These are phyloP conservation scores for Penicillium italicum DNA, from an alignment of 2,329 filamentous ascomycete genomes.

Conservation along the genomic window DNA sequence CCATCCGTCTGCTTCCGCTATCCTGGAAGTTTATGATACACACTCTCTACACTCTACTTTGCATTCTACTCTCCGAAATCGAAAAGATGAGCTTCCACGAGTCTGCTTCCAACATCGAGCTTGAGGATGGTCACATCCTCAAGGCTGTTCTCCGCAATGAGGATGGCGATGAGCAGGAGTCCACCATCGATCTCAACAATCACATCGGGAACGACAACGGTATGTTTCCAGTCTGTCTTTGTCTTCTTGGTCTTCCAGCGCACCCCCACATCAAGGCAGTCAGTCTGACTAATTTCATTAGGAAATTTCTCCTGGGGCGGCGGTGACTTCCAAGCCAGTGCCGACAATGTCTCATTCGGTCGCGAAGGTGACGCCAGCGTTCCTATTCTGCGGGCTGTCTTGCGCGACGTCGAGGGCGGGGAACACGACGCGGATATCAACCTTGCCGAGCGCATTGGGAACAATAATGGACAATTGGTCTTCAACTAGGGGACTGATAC, in stretches of 20 bases:
- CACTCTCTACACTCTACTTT: not conserved
- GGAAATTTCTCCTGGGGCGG: conserved; percentile 49
- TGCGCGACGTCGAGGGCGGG: conserved; percentile 47
- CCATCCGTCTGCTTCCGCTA: not conserved
- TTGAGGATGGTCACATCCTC: conserved; percentile 53
- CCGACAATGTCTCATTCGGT: conserved; percentile 47
- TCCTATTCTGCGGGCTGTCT: conserved; percentile 53
- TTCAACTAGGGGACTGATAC: conserved; percentile 17
- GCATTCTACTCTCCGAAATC: not conserved
- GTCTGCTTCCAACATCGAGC: conserved; percentile 45
- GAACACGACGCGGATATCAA: conserved; percentile 49
- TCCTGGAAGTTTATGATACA: not conserved
- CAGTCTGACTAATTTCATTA: conserved; percentile 15
- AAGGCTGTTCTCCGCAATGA: conserved; percentile 41
- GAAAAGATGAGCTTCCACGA: conserved; percentile 51
- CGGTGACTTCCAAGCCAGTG: conserved; percentile 46
- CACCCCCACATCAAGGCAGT: not conserved
- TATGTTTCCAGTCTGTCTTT: conserved; percentile 13
- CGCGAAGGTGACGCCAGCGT: conserved; percentile 51
- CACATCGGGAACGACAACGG: conserved; percentile 53
- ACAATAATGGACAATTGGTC: conserved; percentile 49
- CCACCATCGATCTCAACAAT: conserved; percentile 50
- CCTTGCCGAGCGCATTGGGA: conserved; percentile 54
- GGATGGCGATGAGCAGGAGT: conserved; percentile 46
- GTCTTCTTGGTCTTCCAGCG: too few relatives aligned